Evolutionary conservation across 2,329 filamentous ascomycete species (phyloP), one percentile per base, ranked within the genome.

Genomic region (Microcera coccophila): DNA sequence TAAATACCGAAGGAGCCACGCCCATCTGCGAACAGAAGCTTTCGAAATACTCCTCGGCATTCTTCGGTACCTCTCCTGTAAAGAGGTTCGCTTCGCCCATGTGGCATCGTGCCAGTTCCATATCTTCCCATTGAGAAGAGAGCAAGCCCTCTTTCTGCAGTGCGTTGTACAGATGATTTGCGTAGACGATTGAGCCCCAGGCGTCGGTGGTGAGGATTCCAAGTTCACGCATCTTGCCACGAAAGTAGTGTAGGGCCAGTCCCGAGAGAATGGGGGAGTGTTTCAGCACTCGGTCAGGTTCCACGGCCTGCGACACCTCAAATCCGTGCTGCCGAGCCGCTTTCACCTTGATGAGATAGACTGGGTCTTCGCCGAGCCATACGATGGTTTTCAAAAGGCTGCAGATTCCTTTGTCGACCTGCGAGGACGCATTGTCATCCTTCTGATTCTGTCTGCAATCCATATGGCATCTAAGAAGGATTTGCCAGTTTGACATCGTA

Each of bases 81-180:
- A n/a, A n/a, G n/a, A n/a, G n/a, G n/a, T n/a, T n/a, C n/a, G n/a
- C n/a, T n/a, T n/a, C n/a, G n/a, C n/a, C n/a, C n/a, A n/a, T n/a
- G n/a, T n/a, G n/a, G n/a, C n/a, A n/a, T n/a, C n/a, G n/a, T n/a
- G n/a, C n/a, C n/a, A n/a, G n/a, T n/a, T 70, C 63, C 63, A 75
- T 68, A 47, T 74, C 71, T 1, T 39, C 36, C 71, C 71, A 74
- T 3, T 12, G 5, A 2, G 39, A 3, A 0, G 32, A 5, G 1
- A 67, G 18, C 2, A 65, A 39, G 2, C 55, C 54, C 39, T 68
- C 62, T 11, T 57, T 39, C 2, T 37, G 33, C 2, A 67, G 39
- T 1, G 70, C 68, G 37, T 71, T 67, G 55, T 73, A 73, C 1
- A 75, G 49, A 36, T 76, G 71, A 1, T 46, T 48, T 1, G 60